Evolutionary conservation across 495 filamentous ascomycete genomes (phyloP), one percentile per base, ranked within the genome.

Genomic region (Aspergillus hancockii): DNA sequence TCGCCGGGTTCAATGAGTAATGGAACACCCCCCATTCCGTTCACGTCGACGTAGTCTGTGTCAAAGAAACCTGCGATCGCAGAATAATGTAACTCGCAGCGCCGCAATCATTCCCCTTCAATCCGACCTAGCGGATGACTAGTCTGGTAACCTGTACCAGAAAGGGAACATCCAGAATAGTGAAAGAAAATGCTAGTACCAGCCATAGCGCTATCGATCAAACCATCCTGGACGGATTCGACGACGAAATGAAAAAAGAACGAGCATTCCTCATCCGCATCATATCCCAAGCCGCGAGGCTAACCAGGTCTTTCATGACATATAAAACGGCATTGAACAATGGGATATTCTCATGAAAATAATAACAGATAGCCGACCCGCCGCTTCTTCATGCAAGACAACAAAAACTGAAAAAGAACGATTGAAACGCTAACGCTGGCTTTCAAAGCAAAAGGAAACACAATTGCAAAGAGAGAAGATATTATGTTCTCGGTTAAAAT

Each of bases 201-300:
- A 55, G 21, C 31, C n/a, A 49, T 19, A 30, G 49, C 40, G 23
- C 2, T 32, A 59, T 45, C 25, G 10, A n/a, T 51, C 38, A 45
- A n/a, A 10, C 19, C 19, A 28, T 31, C 25, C 55, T 40, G 36
- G 57, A 25, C 66, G 32, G 54, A 64, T 65, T 63, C 72, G 55
- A 65, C 67, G 67, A 70, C 70, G 73, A 72, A 68, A 63, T 62
- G 64, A 76, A 70, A 59, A 68, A 71, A 76, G 76, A 55, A 59
- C 68, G 70, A 73, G 77, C 70, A 76, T 79, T 76, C 70, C 78
- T 79, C 75, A 74, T 81, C 79, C 77, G 71, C 73, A 68, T 76
- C 77, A 76, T 82, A 78, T 76, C 72, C 75, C 74, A 66, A 76
- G 82, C 83, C 83, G 82, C 72, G 83, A 82, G 82, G 82, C 83